These are phyloP conservation scores for Discostella stelligeroides DNA, from an alignment of 108 stramenopile species.

Conservation along the genomic window DNA sequence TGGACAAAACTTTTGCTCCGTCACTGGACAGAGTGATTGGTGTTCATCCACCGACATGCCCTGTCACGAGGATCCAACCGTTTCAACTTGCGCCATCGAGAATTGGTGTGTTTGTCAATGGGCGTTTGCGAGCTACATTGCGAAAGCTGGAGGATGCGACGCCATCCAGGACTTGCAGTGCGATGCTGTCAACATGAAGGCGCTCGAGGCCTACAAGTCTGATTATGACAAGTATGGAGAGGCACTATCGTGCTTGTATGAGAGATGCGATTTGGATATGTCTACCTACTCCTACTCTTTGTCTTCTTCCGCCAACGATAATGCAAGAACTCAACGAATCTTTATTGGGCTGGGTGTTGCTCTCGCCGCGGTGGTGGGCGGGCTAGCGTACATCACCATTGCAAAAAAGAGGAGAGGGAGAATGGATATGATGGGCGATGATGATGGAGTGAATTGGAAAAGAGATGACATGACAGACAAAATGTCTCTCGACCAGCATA, in stretches of 20 bases:
- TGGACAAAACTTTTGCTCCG: conserved; percentile 57
- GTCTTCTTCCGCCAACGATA: background rate
- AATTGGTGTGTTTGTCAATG: conserved; percentile 75
- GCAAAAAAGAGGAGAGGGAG: background rate
- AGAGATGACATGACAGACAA: conserved; percentile 5
- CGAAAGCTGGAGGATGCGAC: conserved; percentile 68
- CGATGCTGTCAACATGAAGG: conserved; percentile 59
- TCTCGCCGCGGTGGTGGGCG: background rate
- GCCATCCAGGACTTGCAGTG: conserved; percentile 64
- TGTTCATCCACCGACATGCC: conserved; percentile 46
- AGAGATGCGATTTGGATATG: conserved; percentile 11
- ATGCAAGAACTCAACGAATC: background rate
- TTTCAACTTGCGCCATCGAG: conserved; percentile 31
- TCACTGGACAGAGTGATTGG: conserved; percentile 71
- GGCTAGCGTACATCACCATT: background rate
- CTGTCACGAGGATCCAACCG: conserved; percentile 43
- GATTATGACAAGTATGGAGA: conserved; percentile 20
- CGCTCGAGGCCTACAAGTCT: conserved; percentile 51
- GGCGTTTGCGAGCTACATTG: conserved; percentile 68
- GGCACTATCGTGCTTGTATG: conserved; percentile 24
- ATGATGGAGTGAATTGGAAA: background rate
- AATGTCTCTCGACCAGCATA: background rate
- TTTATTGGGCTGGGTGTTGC: background rate
- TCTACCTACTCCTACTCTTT: background rate
- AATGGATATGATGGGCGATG: too few relatives aligned